Conservation (phyloP, 768 basidiomycete genomes). For the Collybia sordida region DNA sequence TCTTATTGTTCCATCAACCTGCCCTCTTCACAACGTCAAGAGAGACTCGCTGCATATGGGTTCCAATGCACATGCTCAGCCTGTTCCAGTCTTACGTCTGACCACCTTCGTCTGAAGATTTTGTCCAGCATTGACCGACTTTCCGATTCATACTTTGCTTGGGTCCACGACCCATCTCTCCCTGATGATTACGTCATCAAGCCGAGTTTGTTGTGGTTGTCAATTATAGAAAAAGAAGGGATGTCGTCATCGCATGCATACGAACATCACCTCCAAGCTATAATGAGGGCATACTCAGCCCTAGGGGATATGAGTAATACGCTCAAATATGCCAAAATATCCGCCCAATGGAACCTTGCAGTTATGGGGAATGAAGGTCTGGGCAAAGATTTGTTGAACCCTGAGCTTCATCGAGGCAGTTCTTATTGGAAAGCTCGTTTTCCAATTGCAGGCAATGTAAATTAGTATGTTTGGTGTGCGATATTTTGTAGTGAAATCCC, state of each 20-base stretch:
- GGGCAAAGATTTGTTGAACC: too few species aligned
- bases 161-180: background rate
- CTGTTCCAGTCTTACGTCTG: background rate
- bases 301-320: background rate
- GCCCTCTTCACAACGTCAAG: background rate
- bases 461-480: too few species aligned
- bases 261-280: background rate
- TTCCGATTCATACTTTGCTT: background rate
- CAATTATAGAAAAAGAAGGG: background rate
- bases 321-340: background rate
- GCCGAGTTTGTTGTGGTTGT: background rate
- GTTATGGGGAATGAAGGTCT: too few species aligned
- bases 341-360: too few species aligned
- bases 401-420: too few species aligned
- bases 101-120: background rate
- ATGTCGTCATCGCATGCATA: background rate
- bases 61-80: background rate
- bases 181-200: background rate
- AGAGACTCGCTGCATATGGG: background rate
- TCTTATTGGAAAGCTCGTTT: too few species aligned
- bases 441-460: too few species aligned
- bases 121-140: background rate
- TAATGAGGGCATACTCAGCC: background rate
- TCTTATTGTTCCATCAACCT: background rate
- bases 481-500: too few species aligned